A percentile compares a stretch with the other conserved stretches of the same genome.
Evolutionary conservation across 805 yeast genomes (phyloP).

Genomic region (Clavispora phyllophila): DNA sequence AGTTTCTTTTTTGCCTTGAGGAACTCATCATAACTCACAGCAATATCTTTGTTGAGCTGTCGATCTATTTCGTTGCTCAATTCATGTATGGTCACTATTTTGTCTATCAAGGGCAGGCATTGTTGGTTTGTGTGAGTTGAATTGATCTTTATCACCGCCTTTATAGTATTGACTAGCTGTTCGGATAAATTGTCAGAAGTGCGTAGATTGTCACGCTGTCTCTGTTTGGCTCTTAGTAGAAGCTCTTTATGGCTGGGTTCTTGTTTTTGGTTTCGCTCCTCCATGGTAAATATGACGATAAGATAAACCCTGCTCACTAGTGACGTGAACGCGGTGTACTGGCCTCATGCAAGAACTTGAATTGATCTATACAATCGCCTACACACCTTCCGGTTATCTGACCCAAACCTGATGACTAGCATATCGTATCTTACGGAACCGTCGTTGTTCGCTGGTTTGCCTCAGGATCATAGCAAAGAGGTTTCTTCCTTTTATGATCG

Average conservation of each 20-base stretch:
- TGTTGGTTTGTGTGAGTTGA: constrained; percentile 14
- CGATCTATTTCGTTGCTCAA: constrained; percentile 32
- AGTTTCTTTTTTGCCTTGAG: constrained; percentile 9
- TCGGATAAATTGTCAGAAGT: constrained; percentile 23
- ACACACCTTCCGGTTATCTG: background rate
- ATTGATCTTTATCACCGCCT: constrained; percentile 21
- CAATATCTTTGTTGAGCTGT: constrained; percentile 32
- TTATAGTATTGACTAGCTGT: constrained; percentile 21
- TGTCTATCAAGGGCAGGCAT: constrained; percentile 22
- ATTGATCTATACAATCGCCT: too few species aligned
- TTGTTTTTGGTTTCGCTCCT: background rate
- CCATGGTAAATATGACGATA: background rate
- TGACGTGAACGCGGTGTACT: background rate
- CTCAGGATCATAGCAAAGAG: background rate
- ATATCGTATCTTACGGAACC: background rate
- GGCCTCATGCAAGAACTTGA: background rate
- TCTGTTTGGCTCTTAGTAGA: constrained; percentile 29
- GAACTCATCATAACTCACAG: constrained; percentile 15
- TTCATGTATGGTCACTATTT: constrained; percentile 38
- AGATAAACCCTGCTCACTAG: background rate
- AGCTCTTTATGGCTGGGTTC: constrained; percentile 22
- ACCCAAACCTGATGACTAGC: background rate
- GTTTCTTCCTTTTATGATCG: constrained; percentile 3
- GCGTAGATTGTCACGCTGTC: constrained; percentile 24
- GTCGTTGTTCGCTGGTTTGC: background rate